A percentile compares a stretch with the other conserved stretches of the same genome.
phyloP scores from a whole-genome alignment of 805 yeast genomes.

The Starmera amethionina region DNA sequence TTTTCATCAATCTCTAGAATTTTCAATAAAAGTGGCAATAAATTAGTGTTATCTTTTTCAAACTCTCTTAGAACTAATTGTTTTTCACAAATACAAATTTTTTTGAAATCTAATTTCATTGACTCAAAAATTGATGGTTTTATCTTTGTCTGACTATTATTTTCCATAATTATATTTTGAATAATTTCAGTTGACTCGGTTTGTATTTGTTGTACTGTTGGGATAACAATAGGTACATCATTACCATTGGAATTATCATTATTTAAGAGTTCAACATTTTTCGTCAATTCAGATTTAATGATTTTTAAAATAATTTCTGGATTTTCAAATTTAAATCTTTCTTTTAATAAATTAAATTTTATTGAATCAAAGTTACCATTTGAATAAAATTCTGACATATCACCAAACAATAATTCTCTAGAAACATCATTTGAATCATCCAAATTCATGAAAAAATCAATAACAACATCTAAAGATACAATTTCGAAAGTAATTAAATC shows the following conservation, averaged over 20 bases:
- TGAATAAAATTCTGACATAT: constrained; percentile 4
- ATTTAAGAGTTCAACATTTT: constrained; percentile 6
- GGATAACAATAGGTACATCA: too few relatives aligned
- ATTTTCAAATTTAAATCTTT: constrained; percentile 10
- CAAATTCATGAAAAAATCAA: constrained; percentile 21
- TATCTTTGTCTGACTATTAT: too few relatives aligned
- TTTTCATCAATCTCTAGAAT: not conserved
- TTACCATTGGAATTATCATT: not conserved
- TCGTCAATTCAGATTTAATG: constrained; percentile 8
- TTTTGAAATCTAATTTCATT: too few relatives aligned
- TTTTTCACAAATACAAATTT: too few relatives aligned
- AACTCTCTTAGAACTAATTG: too few relatives aligned
- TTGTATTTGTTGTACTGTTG: constrained; percentile 4
- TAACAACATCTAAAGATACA: constrained; percentile 22
- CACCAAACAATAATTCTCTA: constrained; percentile 15
- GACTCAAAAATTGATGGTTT: too few relatives aligned
- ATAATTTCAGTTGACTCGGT: constrained; percentile 16
- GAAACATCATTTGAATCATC: constrained; percentile 12
- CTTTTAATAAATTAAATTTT: constrained; percentile 12
- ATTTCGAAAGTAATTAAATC: constrained; percentile 28
- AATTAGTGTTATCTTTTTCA: too few relatives aligned
- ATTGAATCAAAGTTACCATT: constrained; percentile 8
- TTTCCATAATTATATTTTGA: not conserved
- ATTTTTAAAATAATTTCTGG: constrained; percentile 11
- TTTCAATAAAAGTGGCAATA: not conserved